Evolutionary conservation across 1,284 basidiomycete species (phyloP).

Genomic region (Uromyces viciae-fabae): DNA sequence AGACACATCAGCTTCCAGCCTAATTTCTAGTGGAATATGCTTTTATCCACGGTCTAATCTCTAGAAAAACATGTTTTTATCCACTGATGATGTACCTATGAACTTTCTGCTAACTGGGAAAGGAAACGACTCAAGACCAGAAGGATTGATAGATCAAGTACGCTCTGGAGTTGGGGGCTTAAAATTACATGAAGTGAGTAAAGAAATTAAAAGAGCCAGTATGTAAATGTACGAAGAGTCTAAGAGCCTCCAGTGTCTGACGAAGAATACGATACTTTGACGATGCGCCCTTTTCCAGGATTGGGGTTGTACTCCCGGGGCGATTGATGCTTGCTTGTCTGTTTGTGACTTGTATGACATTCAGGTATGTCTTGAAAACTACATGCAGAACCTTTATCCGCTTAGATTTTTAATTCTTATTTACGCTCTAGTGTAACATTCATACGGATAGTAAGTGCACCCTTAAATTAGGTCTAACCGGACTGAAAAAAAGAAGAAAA

Average conservation of each 20-base stretch:
- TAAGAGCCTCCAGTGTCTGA: background rate
- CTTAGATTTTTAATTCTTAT: conserved; percentile 10
- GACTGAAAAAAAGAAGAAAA: too few relatives aligned
- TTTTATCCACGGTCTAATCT: too few relatives aligned
- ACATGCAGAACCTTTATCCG: background rate
- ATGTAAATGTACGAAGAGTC: too few relatives aligned
- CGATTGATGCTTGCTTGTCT: conserved; percentile 73
- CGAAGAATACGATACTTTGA: too few relatives aligned
- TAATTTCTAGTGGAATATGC: background rate
- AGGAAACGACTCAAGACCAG: conserved; percentile 79
- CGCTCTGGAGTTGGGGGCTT: conserved; percentile 82
- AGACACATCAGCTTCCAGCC: background rate
- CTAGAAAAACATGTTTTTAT: conserved; percentile 42
- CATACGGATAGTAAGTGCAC: conserved; percentile 80
- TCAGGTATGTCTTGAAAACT: conserved; percentile 61
- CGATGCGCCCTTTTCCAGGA: conserved; percentile 61
- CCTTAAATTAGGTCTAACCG: conserved; percentile 77
- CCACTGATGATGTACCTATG: conserved; percentile 44
- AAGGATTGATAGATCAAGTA: conserved; percentile 72
- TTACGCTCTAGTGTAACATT: conserved; percentile 78
- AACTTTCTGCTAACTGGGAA: conserved; percentile 53
- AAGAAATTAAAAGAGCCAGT: too few relatives aligned
- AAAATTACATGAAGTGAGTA: conserved; percentile 79
- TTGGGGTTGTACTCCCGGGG: conserved; percentile 89
- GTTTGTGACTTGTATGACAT: conserved; percentile 91